Evolutionary conservation across 2,329 filamentous ascomycete genomes (phyloP).

Genomic region (Fusarium udum): DNA sequence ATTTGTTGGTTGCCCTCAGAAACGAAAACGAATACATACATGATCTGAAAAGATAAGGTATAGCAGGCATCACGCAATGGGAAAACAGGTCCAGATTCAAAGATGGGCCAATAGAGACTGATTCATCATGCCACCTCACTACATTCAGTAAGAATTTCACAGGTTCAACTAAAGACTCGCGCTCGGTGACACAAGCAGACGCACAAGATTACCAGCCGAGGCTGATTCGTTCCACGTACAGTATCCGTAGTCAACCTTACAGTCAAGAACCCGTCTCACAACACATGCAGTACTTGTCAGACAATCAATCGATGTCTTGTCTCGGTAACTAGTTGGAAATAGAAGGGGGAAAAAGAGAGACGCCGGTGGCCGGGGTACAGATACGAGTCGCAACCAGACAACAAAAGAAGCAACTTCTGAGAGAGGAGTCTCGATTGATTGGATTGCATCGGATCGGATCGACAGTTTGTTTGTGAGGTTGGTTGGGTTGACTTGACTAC

Average conservation of each 20-base stretch:
- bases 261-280: constrained; percentile 1
- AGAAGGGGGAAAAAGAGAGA: not conserved
- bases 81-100: not conserved
- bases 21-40: constrained; percentile 13
- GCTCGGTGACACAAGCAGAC: constrained; percentile 18
- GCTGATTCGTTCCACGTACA: constrained; percentile 13
- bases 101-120: constrained; percentile 22
- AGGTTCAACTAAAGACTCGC: not conserved
- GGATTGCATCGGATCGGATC: constrained; percentile 6
- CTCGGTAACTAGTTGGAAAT: constrained; percentile 7
- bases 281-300: not conserved
- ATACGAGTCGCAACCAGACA: constrained; percentile 16
- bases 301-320: constrained; percentile 2
- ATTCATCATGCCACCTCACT: constrained; percentile 27
- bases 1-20: not conserved
- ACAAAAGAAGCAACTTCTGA: constrained; percentile 15
- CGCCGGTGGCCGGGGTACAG: not conserved
- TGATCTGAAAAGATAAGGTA: not conserved
- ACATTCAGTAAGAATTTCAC: not conserved
- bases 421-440: not conserved
- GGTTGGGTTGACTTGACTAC: not conserved
- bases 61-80: constrained; percentile 1
- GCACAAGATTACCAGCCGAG: constrained; percentile 15
- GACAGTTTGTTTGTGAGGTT: constrained; percentile 2
- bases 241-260: not conserved